Percentiles rank a stretch among this genome's conserved stretches.
Conservation (phyloP, 2,329 filamentous ascomycete species). For the Aureobasidium sp. region DNA sequence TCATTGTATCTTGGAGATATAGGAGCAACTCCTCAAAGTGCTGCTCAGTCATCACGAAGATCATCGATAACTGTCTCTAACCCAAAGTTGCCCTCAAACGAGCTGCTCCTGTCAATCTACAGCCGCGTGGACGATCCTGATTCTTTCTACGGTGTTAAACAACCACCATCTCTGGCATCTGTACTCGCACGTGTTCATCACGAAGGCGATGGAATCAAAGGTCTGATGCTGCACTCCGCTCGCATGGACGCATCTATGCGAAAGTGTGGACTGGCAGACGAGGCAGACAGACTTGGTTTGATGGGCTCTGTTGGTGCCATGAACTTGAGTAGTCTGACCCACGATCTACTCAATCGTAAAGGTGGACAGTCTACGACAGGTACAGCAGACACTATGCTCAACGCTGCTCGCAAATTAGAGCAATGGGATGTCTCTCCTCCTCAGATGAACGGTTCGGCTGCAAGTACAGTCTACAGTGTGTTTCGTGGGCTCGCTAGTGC, state of each 20-base stretch:
- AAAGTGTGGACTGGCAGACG: constrained; percentile 45
- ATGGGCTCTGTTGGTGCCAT: constrained; percentile 70
- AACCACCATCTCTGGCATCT: constrained; percentile 64
- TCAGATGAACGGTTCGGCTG: constrained; percentile 33
- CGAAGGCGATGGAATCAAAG: constrained; percentile 78
- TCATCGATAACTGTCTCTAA: constrained; percentile 46
- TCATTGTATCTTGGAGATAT: constrained; percentile 78
- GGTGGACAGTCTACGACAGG: constrained; percentile 50
- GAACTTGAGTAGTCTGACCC: constrained; percentile 77
- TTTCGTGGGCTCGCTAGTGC: constrained; percentile 71
- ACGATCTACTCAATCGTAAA: constrained; percentile 64
- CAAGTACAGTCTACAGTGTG: constrained; percentile 65
- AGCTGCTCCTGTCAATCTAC: constrained; percentile 73
- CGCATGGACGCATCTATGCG: constrained; percentile 81
- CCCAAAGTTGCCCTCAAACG: constrained; percentile 45
- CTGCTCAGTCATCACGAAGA: constrained; percentile 48
- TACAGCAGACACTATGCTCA: constrained; percentile 63
- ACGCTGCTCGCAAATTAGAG: constrained; percentile 71
- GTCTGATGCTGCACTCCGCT: constrained; percentile 81
- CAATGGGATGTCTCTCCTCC: constrained; percentile 86
- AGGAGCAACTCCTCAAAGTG: background rate
- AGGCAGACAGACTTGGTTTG: constrained; percentile 57
- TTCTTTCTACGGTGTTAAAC: constrained; percentile 83
- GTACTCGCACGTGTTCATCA: constrained; percentile 80
- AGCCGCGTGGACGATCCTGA: constrained; percentile 93